Evolutionary conservation across 441 rosid genomes (phyloP), one percentile per base, ranked within the genome.

Genomic region (Gossypium davidsonii): DNA sequence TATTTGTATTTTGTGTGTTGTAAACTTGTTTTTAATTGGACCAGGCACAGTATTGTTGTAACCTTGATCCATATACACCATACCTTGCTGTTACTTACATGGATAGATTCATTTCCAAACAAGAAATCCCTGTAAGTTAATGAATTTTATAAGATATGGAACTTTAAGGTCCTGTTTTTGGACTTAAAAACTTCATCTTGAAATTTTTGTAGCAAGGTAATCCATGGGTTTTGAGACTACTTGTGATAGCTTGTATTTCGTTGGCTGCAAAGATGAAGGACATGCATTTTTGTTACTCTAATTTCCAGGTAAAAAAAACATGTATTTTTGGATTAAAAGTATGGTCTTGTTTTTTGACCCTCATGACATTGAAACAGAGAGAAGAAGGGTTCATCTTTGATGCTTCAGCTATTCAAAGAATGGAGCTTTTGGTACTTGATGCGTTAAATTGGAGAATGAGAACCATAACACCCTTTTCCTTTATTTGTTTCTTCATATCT

Each of bases 11-110:
- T 18, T 64, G 57, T 63, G 23, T 68, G 15, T 63, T 68, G 15
- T 70, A 44, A 59, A 67, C 49, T 44, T 52, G 67, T 37, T 46
- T 58, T 73, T n/a, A 11, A 34, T 63, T 67, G 55, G 28, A 34
- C 31, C 79, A 80, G 84, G 82, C 83, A 28, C 87, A 83, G 73
- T 80, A 74, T 75, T 82, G 85, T 61, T 76, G 86, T 66, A 72
- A 83, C 51, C 72, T 76, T 31, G 88, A 86, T 68, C 82, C 81
- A 1, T 67, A 71, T 48, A 21, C 84, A 7, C 46, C 81, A 15
- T 90, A 88, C 71, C 89, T 90, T n/a, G 95, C 92, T 9, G 77
- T 86, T 18, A 90, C 83, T 74, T 90, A 90, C 80, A 70, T 90
- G 78, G 92, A 90, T 55, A 85, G 91, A 52, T 90, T 88, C 90